Conservation (phyloP, 371 early-diverging fungal species). For the Mortierella sp. region DNA sequence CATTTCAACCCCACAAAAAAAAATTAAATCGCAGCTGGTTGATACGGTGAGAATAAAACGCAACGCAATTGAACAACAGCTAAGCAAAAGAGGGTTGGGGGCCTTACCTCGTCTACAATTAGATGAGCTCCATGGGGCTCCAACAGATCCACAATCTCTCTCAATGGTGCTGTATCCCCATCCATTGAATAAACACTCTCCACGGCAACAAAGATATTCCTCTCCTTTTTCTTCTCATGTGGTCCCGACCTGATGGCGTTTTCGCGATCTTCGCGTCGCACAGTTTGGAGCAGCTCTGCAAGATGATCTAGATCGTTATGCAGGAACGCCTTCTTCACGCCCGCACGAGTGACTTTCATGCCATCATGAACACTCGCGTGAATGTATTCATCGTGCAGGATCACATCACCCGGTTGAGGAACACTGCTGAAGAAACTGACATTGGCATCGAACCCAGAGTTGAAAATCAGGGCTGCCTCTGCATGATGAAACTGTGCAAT, state of each 20-base stretch:
- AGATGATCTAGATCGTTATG: constrained; percentile 78
- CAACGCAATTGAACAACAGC: not conserved
- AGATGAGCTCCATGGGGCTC: constrained; percentile 57
- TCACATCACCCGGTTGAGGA: constrained; percentile 75
- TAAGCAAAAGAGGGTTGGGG: not conserved
- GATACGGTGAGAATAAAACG: constrained; percentile 17
- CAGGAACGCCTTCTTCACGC: constrained; percentile 62
- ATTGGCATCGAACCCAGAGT: constrained; percentile 91
- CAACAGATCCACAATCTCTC: constrained; percentile 69
- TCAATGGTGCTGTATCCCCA: constrained; percentile 81
- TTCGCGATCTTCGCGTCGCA: constrained; percentile 41
- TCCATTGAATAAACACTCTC: constrained; percentile 91
- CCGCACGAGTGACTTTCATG: constrained; percentile 71
- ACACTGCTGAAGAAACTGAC: constrained; percentile 74
- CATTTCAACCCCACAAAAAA: constrained; percentile 39
- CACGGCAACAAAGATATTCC: constrained; percentile 79
- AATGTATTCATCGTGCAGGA: constrained; percentile 80
- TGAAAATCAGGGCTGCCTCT: constrained; percentile 78
- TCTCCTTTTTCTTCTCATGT: constrained; percentile 14
- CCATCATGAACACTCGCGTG: constrained; percentile 92
- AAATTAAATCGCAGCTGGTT: not conserved
- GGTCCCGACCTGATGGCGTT: not conserved
- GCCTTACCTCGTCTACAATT: constrained; percentile 59
- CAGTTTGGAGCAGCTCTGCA: constrained; percentile 39
- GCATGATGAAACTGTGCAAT: constrained; percentile 76